Evolutionary conservation across 1,139 yeast species (phyloP).

Genomic region (Lodderomyces metapsilosis): DNA sequence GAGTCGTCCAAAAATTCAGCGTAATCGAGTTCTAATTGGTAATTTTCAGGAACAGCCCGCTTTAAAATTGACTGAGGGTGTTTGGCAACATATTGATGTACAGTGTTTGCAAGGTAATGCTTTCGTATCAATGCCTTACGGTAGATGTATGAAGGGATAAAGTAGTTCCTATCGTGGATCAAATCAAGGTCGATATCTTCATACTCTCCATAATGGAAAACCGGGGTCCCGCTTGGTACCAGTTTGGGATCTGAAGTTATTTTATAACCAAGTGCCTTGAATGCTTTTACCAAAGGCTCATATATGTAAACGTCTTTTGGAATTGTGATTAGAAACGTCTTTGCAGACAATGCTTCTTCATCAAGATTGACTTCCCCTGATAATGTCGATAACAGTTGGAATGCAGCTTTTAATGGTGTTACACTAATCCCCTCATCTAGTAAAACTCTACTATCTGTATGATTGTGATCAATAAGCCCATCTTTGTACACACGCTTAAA

Average conservation of each 20-base stretch:
- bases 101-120: conserved; percentile 80
- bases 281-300: conserved; percentile 49
- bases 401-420: conserved; percentile 80
- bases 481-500: conserved; percentile 66
- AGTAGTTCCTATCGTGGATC: conserved; percentile 44
- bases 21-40: conserved; percentile 84
- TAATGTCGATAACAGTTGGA: conserved; percentile 52
- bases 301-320: conserved; percentile 53
- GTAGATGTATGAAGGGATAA: conserved; percentile 78
- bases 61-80: conserved; percentile 65
- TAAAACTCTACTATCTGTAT: conserved; percentile 56
- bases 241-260: conserved; percentile 27
- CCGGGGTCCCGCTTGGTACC: conserved; percentile 22
- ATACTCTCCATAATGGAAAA: conserved; percentile 85
- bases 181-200: conserved; percentile 83
- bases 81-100: conserved; percentile 70
- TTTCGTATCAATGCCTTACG: conserved; percentile 87
- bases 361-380: conserved; percentile 54
- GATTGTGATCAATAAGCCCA: conserved; percentile 50
- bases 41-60: conserved; percentile 69
- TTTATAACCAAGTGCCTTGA: conserved; percentile 29
- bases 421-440: conserved; percentile 61
- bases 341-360: conserved; percentile 16
- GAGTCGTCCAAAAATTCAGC: conserved; percentile 95
- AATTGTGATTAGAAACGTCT: conserved; percentile 29